Percentiles rank a stretch among this genome's conserved stretches.
Evolutionary conservation across 495 filamentous ascomycete genomes (phyloP).

Genomic region (Aspergillus homomorphus): DNA sequence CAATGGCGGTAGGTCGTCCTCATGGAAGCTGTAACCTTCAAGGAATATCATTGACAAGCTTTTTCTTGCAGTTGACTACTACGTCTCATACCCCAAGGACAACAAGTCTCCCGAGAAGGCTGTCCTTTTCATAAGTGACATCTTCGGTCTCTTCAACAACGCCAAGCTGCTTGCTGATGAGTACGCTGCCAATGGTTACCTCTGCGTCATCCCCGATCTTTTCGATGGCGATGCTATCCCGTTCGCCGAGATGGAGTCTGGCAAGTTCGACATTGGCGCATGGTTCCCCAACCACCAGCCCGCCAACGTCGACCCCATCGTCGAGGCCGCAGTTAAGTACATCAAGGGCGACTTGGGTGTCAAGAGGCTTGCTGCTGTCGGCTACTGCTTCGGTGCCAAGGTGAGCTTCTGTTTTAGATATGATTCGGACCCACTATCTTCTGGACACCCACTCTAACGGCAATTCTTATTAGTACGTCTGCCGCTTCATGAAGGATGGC

Average conservation of each 20-base stretch:
- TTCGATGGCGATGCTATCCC: conserved; percentile 68
- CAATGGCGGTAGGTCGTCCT: conserved; percentile 31
- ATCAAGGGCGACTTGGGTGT: conserved; percentile 54
- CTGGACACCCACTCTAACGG: conserved; percentile 3
- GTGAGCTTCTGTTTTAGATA: conserved; percentile 20
- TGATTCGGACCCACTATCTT: neutral
- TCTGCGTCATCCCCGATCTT: conserved; percentile 71
- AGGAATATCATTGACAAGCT: conserved; percentile 17
- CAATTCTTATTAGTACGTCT: conserved; percentile 31
- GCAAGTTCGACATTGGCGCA: conserved; percentile 53
- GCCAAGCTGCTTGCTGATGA: conserved; percentile 79
- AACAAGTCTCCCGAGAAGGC: conserved; percentile 42
- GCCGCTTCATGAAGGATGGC: conserved; percentile 44
- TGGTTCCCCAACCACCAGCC: conserved; percentile 62
- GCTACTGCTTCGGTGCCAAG: conserved; percentile 49
- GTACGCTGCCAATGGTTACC: conserved; percentile 77
- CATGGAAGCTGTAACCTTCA: conserved; percentile 21
- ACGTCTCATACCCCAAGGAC: conserved; percentile 41
- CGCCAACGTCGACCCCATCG: conserved; percentile 60
- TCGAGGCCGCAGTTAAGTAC: conserved; percentile 58
- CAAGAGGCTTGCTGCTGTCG: conserved; percentile 63
- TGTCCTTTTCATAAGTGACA: conserved; percentile 55
- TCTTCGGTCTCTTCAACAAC: conserved; percentile 74
- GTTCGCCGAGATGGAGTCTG: conserved; percentile 51
- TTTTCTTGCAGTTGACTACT: conserved; percentile 34